A percentile compares a stretch with the other conserved stretches of the same genome.
Evolutionary conservation across 345 rosid genomes (phyloP).

Genomic region (Sonneratia alba): DNA sequence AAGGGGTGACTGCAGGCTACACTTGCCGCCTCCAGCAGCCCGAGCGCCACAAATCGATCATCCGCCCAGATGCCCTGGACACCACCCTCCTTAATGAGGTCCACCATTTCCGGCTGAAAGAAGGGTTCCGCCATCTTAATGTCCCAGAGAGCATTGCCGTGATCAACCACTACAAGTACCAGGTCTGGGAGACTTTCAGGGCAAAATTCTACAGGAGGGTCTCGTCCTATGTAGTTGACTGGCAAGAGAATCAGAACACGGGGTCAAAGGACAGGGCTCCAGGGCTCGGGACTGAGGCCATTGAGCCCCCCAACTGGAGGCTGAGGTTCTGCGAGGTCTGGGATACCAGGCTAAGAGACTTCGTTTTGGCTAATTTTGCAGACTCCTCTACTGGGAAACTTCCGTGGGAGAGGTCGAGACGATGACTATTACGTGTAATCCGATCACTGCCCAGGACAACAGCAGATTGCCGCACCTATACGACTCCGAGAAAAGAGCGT

Average conservation of each 20-base stretch:
- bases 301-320: conserved; percentile 78
- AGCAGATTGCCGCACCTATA: conserved; percentile 7
- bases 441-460: not conserved
- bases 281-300: conserved; percentile 80
- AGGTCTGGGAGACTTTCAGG: conserved; percentile 86
- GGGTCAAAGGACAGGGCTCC: conserved; percentile 97
- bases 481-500: not conserved
- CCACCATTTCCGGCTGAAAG: conserved; percentile 65
- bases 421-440: conserved; percentile 7
- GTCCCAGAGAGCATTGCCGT: conserved; percentile 53
- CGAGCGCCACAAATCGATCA: conserved; percentile 84
- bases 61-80: conserved; percentile 52
- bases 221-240: conserved; percentile 86
- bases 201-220: conserved; percentile 88
- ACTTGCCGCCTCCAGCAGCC: conserved; percentile 78
- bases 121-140: conserved; percentile 51
- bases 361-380: conserved; percentile 63
- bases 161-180: conserved; percentile 93
- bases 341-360: conserved; percentile 87
- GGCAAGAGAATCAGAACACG: conserved; percentile 80
- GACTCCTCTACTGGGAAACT: conserved; percentile 53
- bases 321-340: conserved; percentile 81
- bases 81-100: conserved; percentile 71
- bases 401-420: conserved; percentile 69
- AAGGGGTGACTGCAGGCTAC: conserved; percentile 82